Conservation (phyloP, 2,329 filamentous ascomycete species). For the Pleomassaria siparia region DNA sequence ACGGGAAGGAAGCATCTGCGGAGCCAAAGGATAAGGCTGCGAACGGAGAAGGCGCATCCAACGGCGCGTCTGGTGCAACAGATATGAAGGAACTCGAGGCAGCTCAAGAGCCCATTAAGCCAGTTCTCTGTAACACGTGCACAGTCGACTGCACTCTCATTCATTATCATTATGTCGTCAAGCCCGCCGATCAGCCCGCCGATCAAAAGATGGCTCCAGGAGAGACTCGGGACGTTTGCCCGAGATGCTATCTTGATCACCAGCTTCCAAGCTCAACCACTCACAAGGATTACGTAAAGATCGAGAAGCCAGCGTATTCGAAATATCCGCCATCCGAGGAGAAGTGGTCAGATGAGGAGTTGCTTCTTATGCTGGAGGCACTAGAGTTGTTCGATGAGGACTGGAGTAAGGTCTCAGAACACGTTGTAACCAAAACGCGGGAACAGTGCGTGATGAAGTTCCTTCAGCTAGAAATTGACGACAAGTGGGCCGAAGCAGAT, state of each 20-base stretch:
- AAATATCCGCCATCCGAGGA: conserved; percentile 79
- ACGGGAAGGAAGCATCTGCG: conserved; percentile 76
- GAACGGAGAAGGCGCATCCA: conserved; percentile 66
- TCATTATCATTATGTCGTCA: conserved; percentile 69
- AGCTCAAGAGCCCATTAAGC: conserved; percentile 64
- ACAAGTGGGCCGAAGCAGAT: conserved; percentile 90
- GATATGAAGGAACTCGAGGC: conserved; percentile 65
- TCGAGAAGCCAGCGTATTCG: conserved; percentile 84
- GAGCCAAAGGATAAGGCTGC: conserved; percentile 64
- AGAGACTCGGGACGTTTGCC: conserved; percentile 83
- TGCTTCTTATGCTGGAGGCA: conserved; percentile 84
- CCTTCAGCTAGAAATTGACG: conserved; percentile 92
- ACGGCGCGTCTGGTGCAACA: conserved; percentile 63
- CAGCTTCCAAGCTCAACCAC: conserved; percentile 79
- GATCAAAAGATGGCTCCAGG: conserved; percentile 57
- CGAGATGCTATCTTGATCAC: conserved; percentile 83
- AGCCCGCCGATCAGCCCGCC: conserved; percentile 53
- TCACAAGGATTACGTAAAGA: conserved; percentile 79
- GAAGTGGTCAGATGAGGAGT: conserved; percentile 88
- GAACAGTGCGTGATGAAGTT: conserved; percentile 98
- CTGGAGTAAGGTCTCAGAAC: conserved; percentile 87
- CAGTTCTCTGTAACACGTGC: conserved; percentile 84
- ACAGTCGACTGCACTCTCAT: conserved; percentile 82
- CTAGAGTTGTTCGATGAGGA: conserved; percentile 93
- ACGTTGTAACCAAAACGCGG: conserved; percentile 85